These are phyloP conservation scores for Isabelozyma gotoi DNA, from an alignment of 805 yeast species.

Conservation along the genomic window DNA sequence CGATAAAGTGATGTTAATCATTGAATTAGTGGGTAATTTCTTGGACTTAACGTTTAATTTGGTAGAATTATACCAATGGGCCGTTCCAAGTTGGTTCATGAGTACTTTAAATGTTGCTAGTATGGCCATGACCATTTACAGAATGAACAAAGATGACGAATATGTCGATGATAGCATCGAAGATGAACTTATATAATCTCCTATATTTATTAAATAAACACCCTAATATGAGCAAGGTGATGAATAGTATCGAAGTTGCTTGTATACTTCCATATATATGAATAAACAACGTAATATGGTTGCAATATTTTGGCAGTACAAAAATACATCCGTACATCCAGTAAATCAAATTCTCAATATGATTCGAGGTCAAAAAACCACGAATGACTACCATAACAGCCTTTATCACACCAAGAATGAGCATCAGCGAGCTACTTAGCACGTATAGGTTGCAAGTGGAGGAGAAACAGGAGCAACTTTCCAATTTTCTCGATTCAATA, in stretches of 20 bases:
- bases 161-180: constrained; percentile 43
- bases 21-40: constrained; percentile 43
- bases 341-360: no score
- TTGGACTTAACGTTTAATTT: constrained; percentile 39
- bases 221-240: constrained; percentile 2
- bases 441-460: not conserved
- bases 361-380: no score
- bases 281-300: no score
- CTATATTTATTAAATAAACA: not conserved
- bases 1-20: constrained; percentile 40
- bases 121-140: constrained; percentile 47
- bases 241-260: no score
- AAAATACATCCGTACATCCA: no score
- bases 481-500: constrained; percentile 8
- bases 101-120: constrained; percentile 37
- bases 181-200: constrained; percentile 34
- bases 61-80: constrained; percentile 35
- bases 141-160: constrained; percentile 50
- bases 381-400: no score
- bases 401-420: not conserved
- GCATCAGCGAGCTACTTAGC: not conserved
- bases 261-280: no score
- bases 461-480: not conserved
- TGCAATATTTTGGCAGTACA: no score
- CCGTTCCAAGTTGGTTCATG: constrained; percentile 44